Percentiles rank a stretch among this genome's conserved stretches.
These are phyloP conservation scores for Limtongia smithiae DNA, from an alignment of 805 yeast species.

Conservation along the genomic window DNA sequence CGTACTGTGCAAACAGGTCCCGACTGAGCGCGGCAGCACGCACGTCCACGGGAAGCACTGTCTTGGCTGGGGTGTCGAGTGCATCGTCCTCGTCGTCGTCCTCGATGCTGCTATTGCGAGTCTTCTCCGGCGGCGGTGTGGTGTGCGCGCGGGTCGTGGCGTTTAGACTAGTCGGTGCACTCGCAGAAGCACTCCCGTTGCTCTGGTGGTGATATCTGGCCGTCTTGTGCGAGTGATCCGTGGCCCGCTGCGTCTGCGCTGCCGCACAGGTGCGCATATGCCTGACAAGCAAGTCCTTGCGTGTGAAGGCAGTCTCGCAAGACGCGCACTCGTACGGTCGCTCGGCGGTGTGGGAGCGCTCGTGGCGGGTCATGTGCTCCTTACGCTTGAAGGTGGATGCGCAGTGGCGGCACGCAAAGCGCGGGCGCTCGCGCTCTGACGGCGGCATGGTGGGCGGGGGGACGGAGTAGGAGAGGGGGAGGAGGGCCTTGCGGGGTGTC, in stretches of 20 bases:
- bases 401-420: constrained; percentile 21
- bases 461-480: too few species aligned
- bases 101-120: too few species aligned
- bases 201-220: too few species aligned
- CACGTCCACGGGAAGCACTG: too few species aligned
- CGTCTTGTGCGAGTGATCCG: not conserved
- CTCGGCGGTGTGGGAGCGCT: constrained; percentile 78
- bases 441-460: too few species aligned
- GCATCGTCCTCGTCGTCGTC: constrained; percentile 4
- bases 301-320: constrained; percentile 68
- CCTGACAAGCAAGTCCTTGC: constrained; percentile 20
- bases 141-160: too few species aligned
- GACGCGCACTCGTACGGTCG: constrained; percentile 68
- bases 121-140: not conserved
- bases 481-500: too few species aligned
- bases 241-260: constrained; percentile 9
- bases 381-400: constrained; percentile 20
- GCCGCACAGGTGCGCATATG: constrained; percentile 14
- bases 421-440: constrained; percentile 2
- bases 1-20: constrained; percentile 2
- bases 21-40: too few species aligned
- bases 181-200: too few species aligned
- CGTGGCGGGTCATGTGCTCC: constrained; percentile 42
- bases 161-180: too few species aligned
- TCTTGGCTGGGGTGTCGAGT: not conserved